phyloP scores from a whole-genome alignment of 2,329 filamentous ascomycete genomes.

The Diaporthe citriasiana region DNA sequence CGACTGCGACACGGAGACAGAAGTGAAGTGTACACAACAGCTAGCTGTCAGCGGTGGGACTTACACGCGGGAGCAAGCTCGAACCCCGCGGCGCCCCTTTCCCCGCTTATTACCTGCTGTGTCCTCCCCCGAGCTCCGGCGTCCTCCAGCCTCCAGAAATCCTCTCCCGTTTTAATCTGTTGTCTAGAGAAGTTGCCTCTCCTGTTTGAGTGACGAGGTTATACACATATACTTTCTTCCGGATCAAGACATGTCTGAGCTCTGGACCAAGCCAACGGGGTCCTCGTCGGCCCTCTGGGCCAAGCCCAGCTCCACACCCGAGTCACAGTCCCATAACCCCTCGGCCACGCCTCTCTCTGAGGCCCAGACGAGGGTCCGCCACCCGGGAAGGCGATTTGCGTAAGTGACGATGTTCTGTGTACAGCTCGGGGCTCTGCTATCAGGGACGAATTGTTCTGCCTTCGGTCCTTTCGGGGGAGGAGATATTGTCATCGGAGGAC shows the following conservation, averaged over 20 bases:
- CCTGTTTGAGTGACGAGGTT: conserved; percentile 1
- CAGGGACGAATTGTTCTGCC: neutral
- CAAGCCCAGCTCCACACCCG: conserved; percentile 30
- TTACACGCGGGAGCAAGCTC: conserved; percentile 10
- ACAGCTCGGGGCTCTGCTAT: neutral
- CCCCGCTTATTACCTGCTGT: conserved; percentile 21
- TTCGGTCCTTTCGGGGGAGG: neutral
- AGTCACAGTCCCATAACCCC: conserved; percentile 33
- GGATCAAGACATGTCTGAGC: conserved; percentile 42
- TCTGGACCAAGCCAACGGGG: conserved; percentile 43
- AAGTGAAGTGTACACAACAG: neutral
- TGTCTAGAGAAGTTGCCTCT: neutral
- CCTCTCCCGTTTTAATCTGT: neutral
- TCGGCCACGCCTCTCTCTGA: conserved; percentile 36
- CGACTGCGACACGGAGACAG: neutral
- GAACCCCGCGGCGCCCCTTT: conserved; percentile 28
- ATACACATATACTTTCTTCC: neutral
- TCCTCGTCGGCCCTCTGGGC: conserved; percentile 38
- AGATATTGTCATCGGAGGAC: neutral
- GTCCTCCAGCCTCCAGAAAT: neutral
- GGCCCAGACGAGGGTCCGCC: conserved; percentile 37
- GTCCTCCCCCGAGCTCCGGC: conserved; percentile 18
- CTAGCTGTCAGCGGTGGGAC: conserved; percentile 13
- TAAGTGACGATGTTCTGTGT: conserved; percentile 1
- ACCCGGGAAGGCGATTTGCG: conserved; percentile 39